Conservation (phyloP, 2,329 filamentous ascomycete genomes). For the Fusarium virguliforme region DNA sequence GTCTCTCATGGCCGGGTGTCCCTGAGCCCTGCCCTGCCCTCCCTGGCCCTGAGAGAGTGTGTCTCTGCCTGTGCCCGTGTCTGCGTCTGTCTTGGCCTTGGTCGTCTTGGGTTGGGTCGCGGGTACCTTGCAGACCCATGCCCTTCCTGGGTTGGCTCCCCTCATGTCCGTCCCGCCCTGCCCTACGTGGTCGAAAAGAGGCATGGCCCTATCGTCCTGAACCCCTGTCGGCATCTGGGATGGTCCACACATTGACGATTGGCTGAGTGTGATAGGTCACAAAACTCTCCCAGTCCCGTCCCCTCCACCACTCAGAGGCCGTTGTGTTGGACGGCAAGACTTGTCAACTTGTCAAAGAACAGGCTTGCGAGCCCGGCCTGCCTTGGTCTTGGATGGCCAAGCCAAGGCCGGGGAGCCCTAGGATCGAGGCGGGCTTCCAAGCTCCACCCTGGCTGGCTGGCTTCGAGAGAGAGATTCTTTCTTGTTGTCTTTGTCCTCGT, state of each 20-base stretch:
- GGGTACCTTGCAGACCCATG: constrained; percentile 50
- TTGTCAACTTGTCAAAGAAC: constrained; percentile 26
- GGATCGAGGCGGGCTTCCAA: constrained; percentile 5
- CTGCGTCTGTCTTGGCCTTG: constrained; percentile 10
- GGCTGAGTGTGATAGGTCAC: constrained; percentile 32
- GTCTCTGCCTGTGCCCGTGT: constrained; percentile 10
- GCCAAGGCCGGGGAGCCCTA: constrained; percentile 13
- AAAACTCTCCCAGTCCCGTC: constrained; percentile 27
- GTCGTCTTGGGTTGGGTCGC: constrained; percentile 37
- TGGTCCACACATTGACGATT: constrained; percentile 14
- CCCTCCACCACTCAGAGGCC: constrained; percentile 18
- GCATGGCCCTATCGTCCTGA: constrained; percentile 3
- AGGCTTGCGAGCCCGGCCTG: constrained; percentile 15
- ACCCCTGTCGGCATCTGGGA: constrained; percentile 15
- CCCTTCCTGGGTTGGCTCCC: constrained; percentile 15
- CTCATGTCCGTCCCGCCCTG: constrained; percentile 12
- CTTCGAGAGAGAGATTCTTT: constrained; percentile 2
- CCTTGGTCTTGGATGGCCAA: constrained; percentile 9
- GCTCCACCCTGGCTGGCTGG: constrained; percentile 5
- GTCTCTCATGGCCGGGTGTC: constrained; percentile 10
- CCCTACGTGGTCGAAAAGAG: constrained; percentile 33
- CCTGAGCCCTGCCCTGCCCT: constrained; percentile 2
- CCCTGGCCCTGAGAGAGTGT: background rate
- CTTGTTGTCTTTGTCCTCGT: constrained; percentile 30
- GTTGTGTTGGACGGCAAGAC: constrained; percentile 21